These are phyloP conservation scores for Samsoniella hepiali DNA, from an alignment of 2,329 filamentous ascomycete genomes.

Conservation along the genomic window DNA sequence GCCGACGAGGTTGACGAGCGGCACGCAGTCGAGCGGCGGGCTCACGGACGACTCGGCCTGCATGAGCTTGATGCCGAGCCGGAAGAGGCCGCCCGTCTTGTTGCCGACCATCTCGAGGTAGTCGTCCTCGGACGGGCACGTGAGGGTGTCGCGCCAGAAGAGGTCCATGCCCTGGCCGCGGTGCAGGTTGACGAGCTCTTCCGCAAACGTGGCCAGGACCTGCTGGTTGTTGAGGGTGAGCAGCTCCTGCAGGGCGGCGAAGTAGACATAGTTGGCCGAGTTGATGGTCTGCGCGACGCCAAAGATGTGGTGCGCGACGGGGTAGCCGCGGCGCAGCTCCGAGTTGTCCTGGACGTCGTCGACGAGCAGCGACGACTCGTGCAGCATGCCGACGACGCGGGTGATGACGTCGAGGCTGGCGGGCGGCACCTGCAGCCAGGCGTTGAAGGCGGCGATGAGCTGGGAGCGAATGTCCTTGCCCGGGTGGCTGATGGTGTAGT, in stretches of 20 bases:
- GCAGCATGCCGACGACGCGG: conserved; percentile 77
- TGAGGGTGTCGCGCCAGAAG: conserved; percentile 83
- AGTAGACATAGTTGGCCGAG: conserved; percentile 86
- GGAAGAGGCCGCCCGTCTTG: conserved; percentile 85
- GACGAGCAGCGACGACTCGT: conserved; percentile 77
- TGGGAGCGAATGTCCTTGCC: conserved; percentile 83
- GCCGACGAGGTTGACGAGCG: conserved; percentile 80
- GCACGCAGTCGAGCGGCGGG: conserved; percentile 64
- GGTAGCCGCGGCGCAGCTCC: conserved; percentile 70
- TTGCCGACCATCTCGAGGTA: conserved; percentile 94
- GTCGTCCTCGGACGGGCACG: conserved; percentile 80
- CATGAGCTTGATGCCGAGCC: conserved; percentile 83
- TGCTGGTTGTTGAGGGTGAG: conserved; percentile 65
- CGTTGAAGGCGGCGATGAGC: conserved; percentile 77
- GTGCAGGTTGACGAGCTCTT: conserved; percentile 81
- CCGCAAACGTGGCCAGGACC: conserved; percentile 69
- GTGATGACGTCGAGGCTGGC: conserved; percentile 71
- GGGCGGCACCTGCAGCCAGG: conserved; percentile 71
- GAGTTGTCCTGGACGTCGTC: conserved; percentile 88
- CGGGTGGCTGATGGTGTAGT: conserved; percentile 74
- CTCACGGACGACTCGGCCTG: conserved; percentile 61
- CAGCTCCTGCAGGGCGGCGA: conserved; percentile 72
- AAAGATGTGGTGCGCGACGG: conserved; percentile 81
- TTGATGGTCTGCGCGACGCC: conserved; percentile 88
- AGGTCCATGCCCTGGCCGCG: conserved; percentile 88